phyloP scores from a whole-genome alignment of 257 asterid genomes.

The Nicotiana sylvestris region DNA sequence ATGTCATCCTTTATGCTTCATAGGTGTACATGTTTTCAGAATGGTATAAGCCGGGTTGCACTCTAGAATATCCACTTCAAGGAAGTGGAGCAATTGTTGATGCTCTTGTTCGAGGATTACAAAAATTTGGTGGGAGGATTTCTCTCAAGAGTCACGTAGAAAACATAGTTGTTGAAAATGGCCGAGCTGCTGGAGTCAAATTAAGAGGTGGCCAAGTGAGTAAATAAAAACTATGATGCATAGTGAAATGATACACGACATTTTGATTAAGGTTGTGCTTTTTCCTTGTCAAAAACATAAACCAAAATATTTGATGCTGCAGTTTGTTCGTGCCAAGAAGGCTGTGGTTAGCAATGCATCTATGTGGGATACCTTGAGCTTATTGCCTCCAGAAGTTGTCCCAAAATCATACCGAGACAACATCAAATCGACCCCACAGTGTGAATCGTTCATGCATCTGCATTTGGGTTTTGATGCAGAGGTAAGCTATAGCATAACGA shows the following conservation, averaged over 20 bases:
- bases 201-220: slow-evolving; percentile 87
- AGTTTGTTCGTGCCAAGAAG: slow-evolving; percentile 83
- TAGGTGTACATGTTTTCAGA: slow-evolving; percentile 96
- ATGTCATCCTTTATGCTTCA: neutral
- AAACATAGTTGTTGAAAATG: slow-evolving; percentile 70
- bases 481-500: slow-evolving; percentile 33
- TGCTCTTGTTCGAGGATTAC: slow-evolving; percentile 82
- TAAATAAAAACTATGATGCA: slow-evolving; percentile 10
- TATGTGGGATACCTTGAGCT: slow-evolving; percentile 88
- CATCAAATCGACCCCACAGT: slow-evolving; percentile 66
- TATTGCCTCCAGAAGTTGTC: slow-evolving; percentile 62
- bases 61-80: slow-evolving; percentile 83
- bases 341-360: slow-evolving; percentile 96
- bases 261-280: neutral
- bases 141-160: slow-evolving; percentile 86
- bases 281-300: neutral
- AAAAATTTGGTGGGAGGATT: slow-evolving; percentile 80
- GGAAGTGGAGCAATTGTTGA: slow-evolving; percentile 89
- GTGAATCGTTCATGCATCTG: slow-evolving; percentile 98
- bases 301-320: slow-evolving; percentile 19
- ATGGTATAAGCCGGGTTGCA: slow-evolving; percentile 93
- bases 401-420: slow-evolving; percentile 64
- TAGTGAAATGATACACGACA: neutral
- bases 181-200: slow-evolving; percentile 88
- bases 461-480: slow-evolving; percentile 85